These are phyloP conservation scores for Posidonia oceanica DNA, from an alignment of 116 monocot genomes.

Conservation along the genomic window DNA sequence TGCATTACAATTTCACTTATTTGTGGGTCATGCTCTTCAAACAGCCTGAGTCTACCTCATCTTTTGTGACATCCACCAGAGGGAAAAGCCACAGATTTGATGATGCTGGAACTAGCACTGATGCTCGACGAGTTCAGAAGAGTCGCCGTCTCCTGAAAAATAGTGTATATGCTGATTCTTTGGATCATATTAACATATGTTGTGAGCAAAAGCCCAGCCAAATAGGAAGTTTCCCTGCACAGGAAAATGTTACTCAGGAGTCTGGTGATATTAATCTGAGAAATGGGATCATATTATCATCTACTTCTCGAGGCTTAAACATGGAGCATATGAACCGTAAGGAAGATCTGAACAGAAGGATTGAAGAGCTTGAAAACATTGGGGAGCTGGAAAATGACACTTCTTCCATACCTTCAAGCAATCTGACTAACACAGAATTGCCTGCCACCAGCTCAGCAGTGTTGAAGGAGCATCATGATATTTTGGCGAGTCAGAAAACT, in stretches of 20 bases:
- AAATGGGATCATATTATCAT: not conserved
- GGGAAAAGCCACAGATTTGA: constrained; percentile 9
- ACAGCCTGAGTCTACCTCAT: not conserved
- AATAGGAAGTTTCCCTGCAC: not conserved
- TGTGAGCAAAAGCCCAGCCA: constrained; percentile 2
- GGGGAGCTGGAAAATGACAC: not conserved
- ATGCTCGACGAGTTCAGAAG: constrained; percentile 14
- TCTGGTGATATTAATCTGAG: not conserved
- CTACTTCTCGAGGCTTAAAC: not conserved
- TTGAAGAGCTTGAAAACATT: constrained; percentile 6
- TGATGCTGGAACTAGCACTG: constrained; percentile 6
- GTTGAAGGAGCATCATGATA: constrained; percentile 2
- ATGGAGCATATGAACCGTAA: not conserved
- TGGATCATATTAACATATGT: constrained; percentile 7
- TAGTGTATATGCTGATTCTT: constrained; percentile 10
- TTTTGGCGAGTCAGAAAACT: constrained; percentile 12
- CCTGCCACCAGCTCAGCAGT: not conserved
- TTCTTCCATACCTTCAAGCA: not conserved
- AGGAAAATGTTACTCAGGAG: constrained; percentile 3
- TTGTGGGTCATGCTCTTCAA: not conserved
- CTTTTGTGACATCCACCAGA: constrained; percentile 9
- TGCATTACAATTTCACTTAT: not conserved
- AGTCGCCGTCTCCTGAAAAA: constrained; percentile 30
- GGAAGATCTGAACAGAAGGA: constrained; percentile 3
- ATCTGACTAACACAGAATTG: constrained; percentile 1